These are phyloP conservation scores for Corynespora cassiicola DNA, from an alignment of 2,329 filamentous ascomycete genomes.

Conservation along the genomic window DNA sequence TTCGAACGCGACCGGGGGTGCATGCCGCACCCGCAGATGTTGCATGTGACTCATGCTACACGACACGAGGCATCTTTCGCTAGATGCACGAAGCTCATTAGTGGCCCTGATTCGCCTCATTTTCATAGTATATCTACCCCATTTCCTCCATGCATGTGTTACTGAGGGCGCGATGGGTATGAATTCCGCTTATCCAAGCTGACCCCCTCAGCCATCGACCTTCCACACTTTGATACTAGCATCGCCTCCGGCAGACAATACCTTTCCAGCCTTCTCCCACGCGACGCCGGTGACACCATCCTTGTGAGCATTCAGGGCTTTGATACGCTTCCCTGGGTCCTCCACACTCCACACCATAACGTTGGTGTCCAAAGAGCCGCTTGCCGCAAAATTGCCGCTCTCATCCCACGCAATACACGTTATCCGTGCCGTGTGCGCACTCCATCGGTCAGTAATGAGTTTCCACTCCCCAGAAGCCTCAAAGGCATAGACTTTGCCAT, in stretches of 20 bases:
- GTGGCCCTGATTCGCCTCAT: slow-evolving; percentile 8
- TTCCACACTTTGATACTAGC: slow-evolving; percentile 90
- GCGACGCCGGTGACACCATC: slow-evolving; percentile 89
- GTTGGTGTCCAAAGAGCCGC: slow-evolving; percentile 88
- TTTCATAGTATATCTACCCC: too few species aligned
- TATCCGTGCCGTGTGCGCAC: slow-evolving; percentile 72
- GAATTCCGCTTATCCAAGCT: background rate
- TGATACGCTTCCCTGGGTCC: slow-evolving; percentile 83
- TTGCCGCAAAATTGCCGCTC: slow-evolving; percentile 77
- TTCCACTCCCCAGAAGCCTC: slow-evolving; percentile 67
- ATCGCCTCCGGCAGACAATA: slow-evolving; percentile 85
- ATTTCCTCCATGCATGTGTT: background rate
- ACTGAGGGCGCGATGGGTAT: background rate
- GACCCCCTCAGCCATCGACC: slow-evolving; percentile 25
- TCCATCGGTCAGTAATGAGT: slow-evolving; percentile 81
- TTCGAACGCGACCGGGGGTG: too few species aligned
- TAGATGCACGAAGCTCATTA: too few species aligned
- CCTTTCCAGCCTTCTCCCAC: slow-evolving; percentile 71
- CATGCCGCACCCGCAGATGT: too few species aligned
- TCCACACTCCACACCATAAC: slow-evolving; percentile 89
- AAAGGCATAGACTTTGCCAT: slow-evolving; percentile 89
- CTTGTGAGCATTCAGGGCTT: slow-evolving; percentile 89
- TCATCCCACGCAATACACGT: slow-evolving; percentile 79
- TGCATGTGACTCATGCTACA: too few species aligned
- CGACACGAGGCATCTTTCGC: too few species aligned